Base-by-base conservation (phyloP, 1,284 basidiomycete species). In the Boletus semigastroideus region DNA sequence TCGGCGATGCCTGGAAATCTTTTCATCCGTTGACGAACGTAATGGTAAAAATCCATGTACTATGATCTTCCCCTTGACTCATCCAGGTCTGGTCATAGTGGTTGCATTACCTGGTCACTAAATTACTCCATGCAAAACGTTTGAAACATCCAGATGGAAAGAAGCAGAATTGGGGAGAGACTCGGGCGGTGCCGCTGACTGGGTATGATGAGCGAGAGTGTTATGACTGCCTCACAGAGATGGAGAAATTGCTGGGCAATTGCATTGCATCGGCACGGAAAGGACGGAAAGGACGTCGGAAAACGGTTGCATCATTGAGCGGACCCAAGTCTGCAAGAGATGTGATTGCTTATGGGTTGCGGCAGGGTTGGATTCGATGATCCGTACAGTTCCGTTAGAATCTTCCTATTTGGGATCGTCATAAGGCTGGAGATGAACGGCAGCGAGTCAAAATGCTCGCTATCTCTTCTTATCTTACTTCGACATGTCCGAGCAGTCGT, bases 21-120 rank as follows among this genome's bases (percentile, higher is more conserved):
- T 94, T 83, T 66, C 77, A 82, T 46, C 92, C 94, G 0, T 68
- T 87, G 11, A 95, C 93, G 6, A 98, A 98, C 64, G 83, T 96
- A 38, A 84, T 98, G 80, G 94, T 94, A 65, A 66, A 83, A 66
- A 13, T 5, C 45, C 38, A 27, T 42, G 19, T 17, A 6, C 17
- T 34, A 2, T 6, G 19, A 31, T 17, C 22, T 12, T 33, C 25
- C 30, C 39, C 46, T 33, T 44, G 33, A 57, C 51, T 42, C 34
- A 57, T 44, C 51, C 30, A 48, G 20, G 39, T 38, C 43, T 51
- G 36, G 52, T 30, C 33, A 27, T 56, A 93, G 90, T 94, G 92
- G 92, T 72, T 94, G 19, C 88, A 92, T 59, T 93, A 94, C 68
- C 75, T 94, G 42, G 68, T 70, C 13, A 70, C 73, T 47, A 93